Base-by-base conservation (phyloP, 129 eudicot species). In the Erigeron canadensis region DNA sequence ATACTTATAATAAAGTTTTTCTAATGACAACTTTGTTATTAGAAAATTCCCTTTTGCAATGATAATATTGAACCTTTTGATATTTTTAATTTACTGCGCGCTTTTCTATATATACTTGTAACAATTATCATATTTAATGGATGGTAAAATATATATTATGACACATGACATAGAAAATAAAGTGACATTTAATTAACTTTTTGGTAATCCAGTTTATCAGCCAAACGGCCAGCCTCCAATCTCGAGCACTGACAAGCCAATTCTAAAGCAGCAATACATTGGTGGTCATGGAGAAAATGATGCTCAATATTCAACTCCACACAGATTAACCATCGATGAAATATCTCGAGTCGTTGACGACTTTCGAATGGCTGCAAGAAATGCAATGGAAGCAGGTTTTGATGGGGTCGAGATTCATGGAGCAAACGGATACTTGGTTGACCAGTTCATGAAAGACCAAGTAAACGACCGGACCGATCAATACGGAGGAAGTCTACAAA, bases 391-490 rank as follows among this genome's bases (percentile, higher is more conserved):
- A 71, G 86, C 89, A 43, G 87, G 84, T 65, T 83, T 83, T 67
- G 87, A 83, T 22, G 87, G 87, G 7, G 82, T 83, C 17, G 84
- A 83, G 74, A 76, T 79, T n/a, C 87, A 80, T 42, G 84, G 74
- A 67, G 84, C 84, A 45, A 73, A 80, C 45, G 82, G 87, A 13
- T 80, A 80, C 80, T 62, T 83, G 10, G 4, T 83, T 9, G 87
- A 83, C 9, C 84, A 83, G 17, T 83, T 83, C 80, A 7, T 83
- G 61, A 83, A 83, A 80, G 82, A 80, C 18, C 77, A 76, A 63
- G 80, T 80, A 15, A 83, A 80, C 34, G 87, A 83, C 12, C 61
- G 84, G 6, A 76, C 87, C 5, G 84, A 80, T 38, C 23, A 21
- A 17, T 83, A 83, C 10, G 87, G 87, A 6, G 82, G 84, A 22